phyloP scores from a whole-genome alignment of 2,329 filamentous ascomycete genomes.

The Alternaria sp. region DNA sequence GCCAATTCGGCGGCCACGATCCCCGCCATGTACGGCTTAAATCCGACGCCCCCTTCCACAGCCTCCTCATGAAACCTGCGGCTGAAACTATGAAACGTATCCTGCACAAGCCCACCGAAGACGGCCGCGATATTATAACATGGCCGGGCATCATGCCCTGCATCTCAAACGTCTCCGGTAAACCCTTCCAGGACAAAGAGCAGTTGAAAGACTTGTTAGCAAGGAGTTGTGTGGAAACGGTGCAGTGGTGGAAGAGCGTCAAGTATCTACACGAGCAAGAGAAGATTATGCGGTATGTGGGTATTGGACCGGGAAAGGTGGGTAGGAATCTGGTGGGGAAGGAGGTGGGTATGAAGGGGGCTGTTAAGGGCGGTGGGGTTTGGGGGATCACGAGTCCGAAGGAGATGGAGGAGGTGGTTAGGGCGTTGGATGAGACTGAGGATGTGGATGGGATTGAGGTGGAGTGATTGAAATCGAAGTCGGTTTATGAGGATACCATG shows the following conservation, averaged over 20 bases:
- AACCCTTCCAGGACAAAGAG: constrained; percentile 75
- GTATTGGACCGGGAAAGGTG: constrained; percentile 92
- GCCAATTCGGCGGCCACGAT: constrained; percentile 90
- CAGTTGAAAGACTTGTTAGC: constrained; percentile 82
- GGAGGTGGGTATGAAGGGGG: constrained; percentile 87
- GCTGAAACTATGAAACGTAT: constrained; percentile 74
- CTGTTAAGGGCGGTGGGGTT: constrained; percentile 86
- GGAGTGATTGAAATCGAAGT: constrained; percentile 4
- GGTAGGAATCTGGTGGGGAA: constrained; percentile 93
- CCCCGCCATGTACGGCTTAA: constrained; percentile 86
- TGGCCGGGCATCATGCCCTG: constrained; percentile 80
- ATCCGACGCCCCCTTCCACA: constrained; percentile 89
- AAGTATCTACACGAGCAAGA: constrained; percentile 84
- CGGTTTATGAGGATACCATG: too few species aligned
- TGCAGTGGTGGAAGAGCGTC: constrained; percentile 94
- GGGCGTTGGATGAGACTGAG: constrained; percentile 57
- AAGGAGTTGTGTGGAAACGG: constrained; percentile 86
- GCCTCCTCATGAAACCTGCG: constrained; percentile 87
- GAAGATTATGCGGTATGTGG: constrained; percentile 83
- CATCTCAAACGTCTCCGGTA: constrained; percentile 83
- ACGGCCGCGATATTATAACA: constrained; percentile 69
- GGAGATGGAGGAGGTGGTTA: constrained; percentile 56
- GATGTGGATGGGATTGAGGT: constrained; percentile 29
- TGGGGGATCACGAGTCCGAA: constrained; percentile 87
- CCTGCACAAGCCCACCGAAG: constrained; percentile 64